Conservation (phyloP, 2,329 filamentous ascomycete genomes). For the Alternaria arbusti region DNA sequence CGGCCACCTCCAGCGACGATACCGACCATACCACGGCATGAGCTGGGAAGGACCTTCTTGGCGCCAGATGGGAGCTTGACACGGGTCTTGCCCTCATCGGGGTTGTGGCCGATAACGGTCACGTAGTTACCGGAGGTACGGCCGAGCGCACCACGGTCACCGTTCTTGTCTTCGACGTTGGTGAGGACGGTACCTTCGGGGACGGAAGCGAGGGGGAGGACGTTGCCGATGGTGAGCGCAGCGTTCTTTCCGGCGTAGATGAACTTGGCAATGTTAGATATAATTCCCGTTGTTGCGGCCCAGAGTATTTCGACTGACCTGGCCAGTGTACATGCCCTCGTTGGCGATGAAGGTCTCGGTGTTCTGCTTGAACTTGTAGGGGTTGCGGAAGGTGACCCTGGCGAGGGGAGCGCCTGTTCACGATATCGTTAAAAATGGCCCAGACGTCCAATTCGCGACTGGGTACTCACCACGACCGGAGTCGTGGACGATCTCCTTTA, state of each 20-base stretch:
- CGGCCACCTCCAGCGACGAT: constrained; percentile 99
- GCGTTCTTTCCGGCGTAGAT: constrained; percentile 99
- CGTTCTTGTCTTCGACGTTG: constrained; percentile 99
- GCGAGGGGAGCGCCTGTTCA: constrained; percentile 75
- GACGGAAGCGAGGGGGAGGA: constrained; percentile 91
- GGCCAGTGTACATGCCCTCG: constrained; percentile 99
- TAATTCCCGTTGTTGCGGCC: neutral
- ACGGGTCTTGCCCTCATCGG: constrained; percentile 92
- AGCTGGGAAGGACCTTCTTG: constrained; percentile 98
- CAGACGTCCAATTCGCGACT: constrained; percentile 7
- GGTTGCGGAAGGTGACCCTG: constrained; percentile 95
- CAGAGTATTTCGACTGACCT: constrained; percentile 54
- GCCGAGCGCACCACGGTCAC: constrained; percentile 94
- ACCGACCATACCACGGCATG: constrained; percentile 96
- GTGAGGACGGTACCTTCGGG: constrained; percentile 99
- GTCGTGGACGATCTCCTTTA: constrained; percentile 99
- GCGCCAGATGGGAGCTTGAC: constrained; percentile 99
- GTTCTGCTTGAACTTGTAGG: constrained; percentile 97
- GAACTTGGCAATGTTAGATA: constrained; percentile 61
- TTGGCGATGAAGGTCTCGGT: constrained; percentile 99
- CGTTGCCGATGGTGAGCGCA: constrained; percentile 93
- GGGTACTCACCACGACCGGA: constrained; percentile 80
- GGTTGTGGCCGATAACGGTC: constrained; percentile 63
- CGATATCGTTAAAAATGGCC: constrained; percentile 27
- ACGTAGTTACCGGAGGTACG: constrained; percentile 99